Conservation (phyloP, 768 basidiomycete genomes). For the Naematelia aurantialba region DNA sequence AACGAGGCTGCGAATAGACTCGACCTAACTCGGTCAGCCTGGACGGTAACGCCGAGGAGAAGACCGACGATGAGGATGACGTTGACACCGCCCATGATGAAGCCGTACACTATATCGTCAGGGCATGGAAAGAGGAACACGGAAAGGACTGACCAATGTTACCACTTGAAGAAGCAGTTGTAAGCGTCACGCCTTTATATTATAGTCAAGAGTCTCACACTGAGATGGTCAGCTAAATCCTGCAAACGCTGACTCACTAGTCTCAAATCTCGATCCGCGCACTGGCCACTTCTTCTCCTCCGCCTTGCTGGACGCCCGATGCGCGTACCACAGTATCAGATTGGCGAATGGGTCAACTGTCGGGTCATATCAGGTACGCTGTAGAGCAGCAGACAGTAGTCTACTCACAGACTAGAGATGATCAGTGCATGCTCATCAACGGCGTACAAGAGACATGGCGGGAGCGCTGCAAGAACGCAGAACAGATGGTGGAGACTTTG, state of each 20-base stretch:
- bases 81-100: constrained; percentile 86
- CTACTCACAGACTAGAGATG: constrained; percentile 26
- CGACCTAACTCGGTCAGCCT: constrained; percentile 52
- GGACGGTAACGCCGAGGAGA: background rate
- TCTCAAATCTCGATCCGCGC: constrained; percentile 82
- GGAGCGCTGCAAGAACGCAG: too few relatives aligned
- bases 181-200: background rate
- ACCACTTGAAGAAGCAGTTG: constrained; percentile 16
- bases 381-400: too few relatives aligned
- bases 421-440: constrained; percentile 10
- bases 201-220: background rate
- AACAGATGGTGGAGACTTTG: too few relatives aligned
- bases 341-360: constrained; percentile 52
- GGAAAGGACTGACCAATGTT: constrained; percentile 27
- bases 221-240: constrained; percentile 6
- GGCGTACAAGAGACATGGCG: too few relatives aligned
- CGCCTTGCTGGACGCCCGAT: constrained; percentile 66
- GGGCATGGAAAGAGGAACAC: constrained; percentile 70
- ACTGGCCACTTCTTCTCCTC: constrained; percentile 88
- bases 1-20: constrained; percentile 71
- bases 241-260: constrained; percentile 47
- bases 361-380: background rate
- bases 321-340: constrained; percentile 60
- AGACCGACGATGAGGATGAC: constrained; percentile 67
- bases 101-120: constrained; percentile 63